phyloP scores from a whole-genome alignment of 768 basidiomycete species.

The Galerina marginata region DNA sequence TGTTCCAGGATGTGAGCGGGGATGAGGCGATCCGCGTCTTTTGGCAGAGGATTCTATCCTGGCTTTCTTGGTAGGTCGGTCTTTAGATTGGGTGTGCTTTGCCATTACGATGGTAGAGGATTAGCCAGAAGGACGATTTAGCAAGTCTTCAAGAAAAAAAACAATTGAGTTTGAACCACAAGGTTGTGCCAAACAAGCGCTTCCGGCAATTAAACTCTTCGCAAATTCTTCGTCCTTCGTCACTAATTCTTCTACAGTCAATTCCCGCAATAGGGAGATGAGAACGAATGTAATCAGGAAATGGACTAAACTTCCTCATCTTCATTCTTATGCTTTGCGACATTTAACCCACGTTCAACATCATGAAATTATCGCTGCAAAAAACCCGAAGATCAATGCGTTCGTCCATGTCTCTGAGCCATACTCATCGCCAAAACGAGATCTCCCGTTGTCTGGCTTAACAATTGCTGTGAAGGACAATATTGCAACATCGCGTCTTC shows the following conservation, averaged over 20 bases:
- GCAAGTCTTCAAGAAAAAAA: neutral
- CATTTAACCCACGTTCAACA: conserved; percentile 26
- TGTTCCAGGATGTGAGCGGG: conserved; percentile 7
- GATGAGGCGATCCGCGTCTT: conserved; percentile 26
- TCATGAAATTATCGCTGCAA: conserved; percentile 36
- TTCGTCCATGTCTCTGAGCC: conserved; percentile 45
- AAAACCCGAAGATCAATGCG: conserved; percentile 58
- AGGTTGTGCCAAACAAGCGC: conserved; percentile 18
- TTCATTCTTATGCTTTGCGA: neutral
- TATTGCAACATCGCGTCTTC: conserved; percentile 70
- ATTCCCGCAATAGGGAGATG: conserved; percentile 17
- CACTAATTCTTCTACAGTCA: neutral
- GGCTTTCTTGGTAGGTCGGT: conserved; percentile 34
- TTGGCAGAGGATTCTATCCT: conserved; percentile 23
- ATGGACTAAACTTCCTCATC: conserved; percentile 8
- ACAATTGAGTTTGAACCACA: conserved; percentile 19
- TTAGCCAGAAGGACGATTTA: neutral
- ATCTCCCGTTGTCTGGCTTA: conserved; percentile 43
- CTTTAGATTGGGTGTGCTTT: conserved; percentile 12
- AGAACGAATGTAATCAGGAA: conserved; percentile 19
- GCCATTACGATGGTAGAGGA: conserved; percentile 12
- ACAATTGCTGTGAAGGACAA: conserved; percentile 86
- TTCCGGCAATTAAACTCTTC: neutral
- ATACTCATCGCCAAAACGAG: neutral
- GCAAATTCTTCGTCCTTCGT: neutral